A percentile compares a stretch with the other conserved stretches of the same genome.
Conservation (phyloP, 768 basidiomycete genomes). For the Nidularia pulvinata region DNA sequence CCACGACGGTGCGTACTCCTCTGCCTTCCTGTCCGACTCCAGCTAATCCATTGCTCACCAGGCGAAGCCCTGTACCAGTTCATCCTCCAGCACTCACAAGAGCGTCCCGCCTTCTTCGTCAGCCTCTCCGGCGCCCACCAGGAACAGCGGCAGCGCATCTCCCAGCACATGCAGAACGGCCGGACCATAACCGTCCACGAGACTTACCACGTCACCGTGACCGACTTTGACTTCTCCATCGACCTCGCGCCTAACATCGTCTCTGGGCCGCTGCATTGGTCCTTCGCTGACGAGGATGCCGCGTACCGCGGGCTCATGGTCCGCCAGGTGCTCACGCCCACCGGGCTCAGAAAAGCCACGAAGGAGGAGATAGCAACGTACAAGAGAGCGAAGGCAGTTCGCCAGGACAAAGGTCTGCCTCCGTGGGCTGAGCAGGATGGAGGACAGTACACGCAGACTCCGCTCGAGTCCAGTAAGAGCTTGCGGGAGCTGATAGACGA, state of each 20-base stretch:
- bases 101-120: conserved; percentile 41
- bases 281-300: conserved; percentile 54
- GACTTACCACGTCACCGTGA: conserved; percentile 46
- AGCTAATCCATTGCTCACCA: conserved; percentile 2
- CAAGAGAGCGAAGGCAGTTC: conserved; percentile 33
- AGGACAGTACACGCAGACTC: conserved; percentile 8
- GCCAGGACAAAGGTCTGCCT: conserved; percentile 38
- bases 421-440: conserved; percentile 36
- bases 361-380: conserved; percentile 32
- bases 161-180: conserved; percentile 21
- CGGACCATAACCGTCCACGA: conserved; percentile 32
- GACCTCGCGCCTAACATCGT: conserved; percentile 41
- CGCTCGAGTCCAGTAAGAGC: conserved; percentile 17
- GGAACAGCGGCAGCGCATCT: conserved; percentile 44
- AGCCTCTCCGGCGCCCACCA: conserved; percentile 56
- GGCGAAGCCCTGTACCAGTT: conserved; percentile 72
- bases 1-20: conserved; percentile 43
- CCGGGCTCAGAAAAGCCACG: conserved; percentile 30
- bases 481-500: conserved; percentile 62
- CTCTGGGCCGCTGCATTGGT: conserved; percentile 44
- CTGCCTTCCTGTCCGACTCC: conserved; percentile 1
- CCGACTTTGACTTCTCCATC: conserved; percentile 66
- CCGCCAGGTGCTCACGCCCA: conserved; percentile 41
- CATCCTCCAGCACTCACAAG: conserved; percentile 55
- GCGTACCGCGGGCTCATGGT: conserved; percentile 60